Evolutionary conservation across 768 basidiomycete genomes (phyloP), one percentile per base, ranked within the genome.

Genomic region (Mycena venus): DNA sequence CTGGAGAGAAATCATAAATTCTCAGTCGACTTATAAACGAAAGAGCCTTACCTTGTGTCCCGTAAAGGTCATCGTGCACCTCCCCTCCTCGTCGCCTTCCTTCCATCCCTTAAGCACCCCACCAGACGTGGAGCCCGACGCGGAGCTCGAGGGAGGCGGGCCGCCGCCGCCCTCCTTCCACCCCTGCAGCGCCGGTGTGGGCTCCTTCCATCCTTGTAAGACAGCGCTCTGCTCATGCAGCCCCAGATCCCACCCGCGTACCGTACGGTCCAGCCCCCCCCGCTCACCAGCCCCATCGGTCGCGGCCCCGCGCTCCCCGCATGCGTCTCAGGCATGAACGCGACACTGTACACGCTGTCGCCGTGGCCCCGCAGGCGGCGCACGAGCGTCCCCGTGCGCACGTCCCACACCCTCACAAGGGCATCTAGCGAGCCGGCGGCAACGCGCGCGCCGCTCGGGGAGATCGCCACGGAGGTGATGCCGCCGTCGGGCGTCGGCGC

Each of bases 11-110:
- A n/a, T 34, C 31, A 14, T 34, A n/a, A 25, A 23, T n/a, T 49
- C 10, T 29, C 27, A 29, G 53, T 86, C 77, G 88, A 34, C 23
- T 32, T 42, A 32, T 12, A 14, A 5, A 29, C 8, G 17, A 31
- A 29, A 27, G 21, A 89, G 91, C 82, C 90, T 11, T 88, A 83
- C 96, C 93, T 96, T 97, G 83, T 98, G 97, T 14, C 97, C 97
- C 68, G 90, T 92, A 78, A 98, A 93, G 78, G 95, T 95, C 90
- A 95, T 94, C 78, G 91, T 91, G 80, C 94, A 96, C 69, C 84
- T 83, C 55, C 86, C 85, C 68, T 77, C 27, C 73, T 75, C 73
- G 29, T 74, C 94, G 87, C 69, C 95, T 85, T 86, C 95, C 93
- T 86, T 95, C 72, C 72, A 68, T 17, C 68, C 75, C 51, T 73